Conservation (phyloP, 164 flowering plant genomes). For the Umbellularia californica region DNA sequence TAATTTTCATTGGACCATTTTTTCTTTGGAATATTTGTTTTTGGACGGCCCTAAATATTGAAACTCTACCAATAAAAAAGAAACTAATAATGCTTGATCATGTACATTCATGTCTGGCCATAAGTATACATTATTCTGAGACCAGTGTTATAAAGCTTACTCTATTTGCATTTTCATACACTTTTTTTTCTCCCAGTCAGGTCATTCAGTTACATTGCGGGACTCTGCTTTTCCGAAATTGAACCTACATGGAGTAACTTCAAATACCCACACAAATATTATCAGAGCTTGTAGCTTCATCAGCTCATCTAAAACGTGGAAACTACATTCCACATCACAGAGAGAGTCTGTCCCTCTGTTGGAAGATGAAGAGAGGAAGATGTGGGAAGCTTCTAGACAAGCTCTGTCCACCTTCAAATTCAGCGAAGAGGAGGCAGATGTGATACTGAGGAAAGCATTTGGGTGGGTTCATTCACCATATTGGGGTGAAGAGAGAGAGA, state of each 20-base stretch:
- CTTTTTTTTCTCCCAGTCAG: slow-evolving; percentile 29
- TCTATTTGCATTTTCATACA: not conserved
- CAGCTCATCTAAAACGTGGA: slow-evolving; percentile 41
- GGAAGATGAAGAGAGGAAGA: slow-evolving; percentile 49
- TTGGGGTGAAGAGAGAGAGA: slow-evolving; percentile 86
- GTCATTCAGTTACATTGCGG: slow-evolving; percentile 24
- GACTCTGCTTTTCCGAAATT: slow-evolving; percentile 11
- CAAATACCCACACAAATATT: slow-evolving; percentile 7
- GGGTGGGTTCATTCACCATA: slow-evolving; percentile 83
- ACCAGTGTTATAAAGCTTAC: not conserved
- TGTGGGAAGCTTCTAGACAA: slow-evolving; percentile 67
- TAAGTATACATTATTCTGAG: not conserved
- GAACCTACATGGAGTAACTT: slow-evolving; percentile 12
- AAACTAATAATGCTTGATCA: not conserved
- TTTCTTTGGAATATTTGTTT: not conserved
- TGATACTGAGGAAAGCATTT: slow-evolving; percentile 82
- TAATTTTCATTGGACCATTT: too few relatives aligned
- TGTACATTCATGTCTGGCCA: not conserved
- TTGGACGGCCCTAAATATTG: not conserved
- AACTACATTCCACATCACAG: slow-evolving; percentile 38
- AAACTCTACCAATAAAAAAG: not conserved
- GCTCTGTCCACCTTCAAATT: slow-evolving; percentile 52
- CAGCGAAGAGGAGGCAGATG: slow-evolving; percentile 55
- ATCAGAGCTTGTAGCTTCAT: slow-evolving; percentile 7
- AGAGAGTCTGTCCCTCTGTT: slow-evolving; percentile 18